Conservation (phyloP, 192 early-diverging fungal genomes). For the Linnemannia exigua region DNA sequence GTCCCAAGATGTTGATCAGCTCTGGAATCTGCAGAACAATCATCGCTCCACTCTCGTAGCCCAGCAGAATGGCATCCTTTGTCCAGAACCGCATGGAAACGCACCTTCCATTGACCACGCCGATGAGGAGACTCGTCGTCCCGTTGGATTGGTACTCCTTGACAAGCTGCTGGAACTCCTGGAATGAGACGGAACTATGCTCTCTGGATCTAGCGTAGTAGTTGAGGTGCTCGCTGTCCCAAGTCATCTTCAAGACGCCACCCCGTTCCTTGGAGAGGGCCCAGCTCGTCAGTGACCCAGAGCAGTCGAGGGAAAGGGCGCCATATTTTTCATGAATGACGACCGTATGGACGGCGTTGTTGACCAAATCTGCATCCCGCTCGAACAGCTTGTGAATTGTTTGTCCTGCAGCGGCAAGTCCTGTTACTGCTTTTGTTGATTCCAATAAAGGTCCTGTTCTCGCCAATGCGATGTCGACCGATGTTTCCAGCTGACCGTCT, state of each 20-base stretch:
- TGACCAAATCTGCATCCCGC: conserved; percentile 28
- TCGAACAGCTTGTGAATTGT: conserved; percentile 38
- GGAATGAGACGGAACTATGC: conserved; percentile 46
- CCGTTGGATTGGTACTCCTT: conserved; percentile 49
- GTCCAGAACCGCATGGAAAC: conserved; percentile 71
- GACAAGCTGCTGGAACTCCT: conserved; percentile 43
- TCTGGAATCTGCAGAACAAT: conserved; percentile 62
- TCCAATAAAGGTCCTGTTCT: neutral
- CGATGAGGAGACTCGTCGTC: conserved; percentile 30
- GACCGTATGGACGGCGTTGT: conserved; percentile 45
- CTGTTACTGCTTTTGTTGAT: neutral
- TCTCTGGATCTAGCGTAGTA: conserved; percentile 59
- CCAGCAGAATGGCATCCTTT: conserved; percentile 59
- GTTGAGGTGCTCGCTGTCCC: conserved; percentile 58
- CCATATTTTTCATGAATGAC: conserved; percentile 44
- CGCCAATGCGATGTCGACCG: neutral
- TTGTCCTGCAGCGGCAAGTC: conserved; percentile 9
- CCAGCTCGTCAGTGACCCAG: conserved; percentile 58
- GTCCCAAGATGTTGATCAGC: conserved; percentile 60
- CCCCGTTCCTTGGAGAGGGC: conserved; percentile 43
- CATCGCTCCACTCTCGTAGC: conserved; percentile 66
- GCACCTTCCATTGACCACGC: conserved; percentile 59
- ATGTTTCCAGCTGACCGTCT: conserved; percentile 12
- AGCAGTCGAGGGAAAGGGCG: conserved; percentile 53
- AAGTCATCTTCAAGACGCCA: conserved; percentile 38